Percentiles rank a stretch among this genome's conserved stretches.
Conservation (phyloP, 2,329 filamentous ascomycete species). For the Ceratocystis albifundus region DNA sequence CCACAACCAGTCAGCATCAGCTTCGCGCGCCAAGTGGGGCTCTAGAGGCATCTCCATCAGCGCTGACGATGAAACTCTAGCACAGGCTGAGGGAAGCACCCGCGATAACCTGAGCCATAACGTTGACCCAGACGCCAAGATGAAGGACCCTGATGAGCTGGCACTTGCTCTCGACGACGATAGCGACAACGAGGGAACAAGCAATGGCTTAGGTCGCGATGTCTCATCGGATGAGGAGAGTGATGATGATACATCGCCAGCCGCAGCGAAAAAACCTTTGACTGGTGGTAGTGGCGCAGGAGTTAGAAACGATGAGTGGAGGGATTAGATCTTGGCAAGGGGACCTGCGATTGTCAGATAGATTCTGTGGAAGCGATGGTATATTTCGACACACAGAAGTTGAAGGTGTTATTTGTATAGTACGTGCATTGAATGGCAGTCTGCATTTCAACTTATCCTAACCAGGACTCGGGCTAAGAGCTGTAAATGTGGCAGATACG, state of each 20-base stretch:
- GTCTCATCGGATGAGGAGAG: slow-evolving; percentile 21
- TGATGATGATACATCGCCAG: slow-evolving; percentile 18
- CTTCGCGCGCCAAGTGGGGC: slow-evolving; percentile 46
- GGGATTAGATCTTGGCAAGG: slow-evolving; percentile 28
- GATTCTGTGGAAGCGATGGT: background rate
- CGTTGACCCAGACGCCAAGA: slow-evolving; percentile 51
- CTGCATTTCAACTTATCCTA: background rate
- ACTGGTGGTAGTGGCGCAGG: slow-evolving; percentile 27
- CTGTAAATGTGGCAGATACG: background rate
- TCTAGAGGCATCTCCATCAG: slow-evolving; percentile 54
- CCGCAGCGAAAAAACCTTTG: slow-evolving; percentile 14
- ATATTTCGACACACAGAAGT: background rate
- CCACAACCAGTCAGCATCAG: slow-evolving; percentile 8
- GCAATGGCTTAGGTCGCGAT: slow-evolving; percentile 3
- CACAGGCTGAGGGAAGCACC: slow-evolving; percentile 34
- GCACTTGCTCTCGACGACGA: slow-evolving; percentile 46
- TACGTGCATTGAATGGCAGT: slow-evolving; percentile 1
- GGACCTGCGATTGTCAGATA: background rate
- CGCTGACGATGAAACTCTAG: slow-evolving; percentile 50
- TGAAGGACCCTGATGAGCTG: slow-evolving; percentile 55
- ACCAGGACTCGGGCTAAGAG: background rate
- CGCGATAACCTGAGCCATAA: slow-evolving; percentile 38
- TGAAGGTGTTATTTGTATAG: slow-evolving; percentile 2
- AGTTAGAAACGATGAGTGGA: slow-evolving; percentile 40
- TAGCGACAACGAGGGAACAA: background rate